Evolutionary conservation across 345 rosid genomes (phyloP).

Genomic region (Cardamine chenopodiifolia): DNA sequence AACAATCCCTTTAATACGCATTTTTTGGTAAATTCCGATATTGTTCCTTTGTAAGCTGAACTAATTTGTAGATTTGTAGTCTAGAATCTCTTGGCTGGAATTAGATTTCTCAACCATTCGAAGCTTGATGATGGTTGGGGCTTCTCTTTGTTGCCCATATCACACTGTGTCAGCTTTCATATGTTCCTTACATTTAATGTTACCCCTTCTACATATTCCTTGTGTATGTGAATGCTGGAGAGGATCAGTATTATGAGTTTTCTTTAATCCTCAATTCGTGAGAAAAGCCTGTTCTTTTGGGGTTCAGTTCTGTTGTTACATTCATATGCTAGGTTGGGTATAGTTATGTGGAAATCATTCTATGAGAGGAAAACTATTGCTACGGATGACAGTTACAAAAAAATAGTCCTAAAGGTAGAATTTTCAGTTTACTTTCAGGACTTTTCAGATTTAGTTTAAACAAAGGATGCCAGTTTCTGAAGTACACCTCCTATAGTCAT

Average conservation of each 20-base stretch:
- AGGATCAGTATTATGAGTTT: background rate
- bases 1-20: background rate
- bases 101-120: background rate
- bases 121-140: background rate
- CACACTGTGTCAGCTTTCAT: slow-evolving; percentile 11
- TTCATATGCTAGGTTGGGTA: slow-evolving; percentile 9
- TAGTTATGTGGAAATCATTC: slow-evolving; percentile 15
- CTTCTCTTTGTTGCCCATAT: background rate
- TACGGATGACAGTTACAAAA: background rate
- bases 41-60: background rate
- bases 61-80: background rate
- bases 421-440: background rate
- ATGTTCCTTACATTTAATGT: background rate
- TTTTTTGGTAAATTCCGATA: background rate
- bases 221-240: background rate
- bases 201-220: background rate
- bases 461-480: background rate
- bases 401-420: background rate
- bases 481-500: slow-evolving; percentile 2
- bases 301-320: slow-evolving; percentile 2
- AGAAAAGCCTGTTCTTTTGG: background rate
- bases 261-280: background rate
- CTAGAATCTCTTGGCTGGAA: slow-evolving; percentile 1
- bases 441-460: background rate
- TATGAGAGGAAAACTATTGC: background rate